These are phyloP conservation scores for Stephanodiscus minutulus DNA, from an alignment of 108 stramenopile species.

Conservation along the genomic window DNA sequence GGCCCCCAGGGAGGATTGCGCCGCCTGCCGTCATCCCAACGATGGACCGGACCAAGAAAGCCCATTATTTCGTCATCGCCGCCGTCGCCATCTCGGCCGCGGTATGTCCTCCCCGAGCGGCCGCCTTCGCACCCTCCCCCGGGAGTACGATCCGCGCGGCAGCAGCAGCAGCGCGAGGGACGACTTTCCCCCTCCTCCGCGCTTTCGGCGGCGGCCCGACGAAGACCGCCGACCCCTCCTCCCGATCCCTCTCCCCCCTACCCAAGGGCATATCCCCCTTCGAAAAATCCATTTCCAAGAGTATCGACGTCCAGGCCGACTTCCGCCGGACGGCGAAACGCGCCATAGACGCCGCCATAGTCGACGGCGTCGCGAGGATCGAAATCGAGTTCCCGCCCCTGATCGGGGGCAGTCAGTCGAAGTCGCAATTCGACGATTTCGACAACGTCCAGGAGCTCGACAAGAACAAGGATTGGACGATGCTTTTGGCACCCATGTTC, in stretches of 20 bases:
- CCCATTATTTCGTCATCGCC: too few relatives aligned
- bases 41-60: too few relatives aligned
- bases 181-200: too few relatives aligned
- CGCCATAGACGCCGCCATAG: slow-evolving; percentile 52
- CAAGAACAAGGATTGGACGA: slow-evolving; percentile 81
- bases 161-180: too few relatives aligned
- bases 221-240: neutral
- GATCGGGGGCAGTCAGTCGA: slow-evolving; percentile 63
- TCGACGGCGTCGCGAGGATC: slow-evolving; percentile 38
- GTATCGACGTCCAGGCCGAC: slow-evolving; percentile 62
- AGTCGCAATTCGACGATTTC: slow-evolving; percentile 88
- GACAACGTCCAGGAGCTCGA: slow-evolving; percentile 87
- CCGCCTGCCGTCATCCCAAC: too few relatives aligned
- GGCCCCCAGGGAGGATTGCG: too few relatives aligned
- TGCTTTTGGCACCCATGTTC: slow-evolving; percentile 58
- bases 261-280: slow-evolving; percentile 77
- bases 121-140: neutral
- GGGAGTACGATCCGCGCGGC: too few relatives aligned
- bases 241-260: slow-evolving; percentile 45
- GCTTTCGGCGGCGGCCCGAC: too few relatives aligned
- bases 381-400: slow-evolving; percentile 89
- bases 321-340: slow-evolving; percentile 54
- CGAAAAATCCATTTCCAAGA: slow-evolving; percentile 67
- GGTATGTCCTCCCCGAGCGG: too few relatives aligned
- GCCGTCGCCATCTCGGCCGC: too few relatives aligned